Percentiles rank a stretch among this genome's conserved stretches.
phyloP scores from a whole-genome alignment of 148 eudicot species.

The Nepenthes gracilis region DNA sequence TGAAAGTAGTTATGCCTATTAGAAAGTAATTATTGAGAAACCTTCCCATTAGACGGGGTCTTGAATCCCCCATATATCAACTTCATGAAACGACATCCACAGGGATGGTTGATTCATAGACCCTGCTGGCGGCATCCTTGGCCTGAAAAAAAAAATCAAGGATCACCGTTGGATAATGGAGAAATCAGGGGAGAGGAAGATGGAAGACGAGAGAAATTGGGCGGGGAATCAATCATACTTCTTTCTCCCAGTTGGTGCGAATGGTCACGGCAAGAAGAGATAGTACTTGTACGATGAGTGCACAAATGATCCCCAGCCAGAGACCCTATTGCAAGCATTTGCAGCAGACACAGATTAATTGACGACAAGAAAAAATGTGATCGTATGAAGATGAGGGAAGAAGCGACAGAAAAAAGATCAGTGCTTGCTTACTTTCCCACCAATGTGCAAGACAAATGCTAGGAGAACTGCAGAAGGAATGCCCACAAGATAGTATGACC shows the following conservation, averaged over 20 bases:
- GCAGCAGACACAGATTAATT: neutral
- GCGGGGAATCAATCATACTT: constrained; percentile 20
- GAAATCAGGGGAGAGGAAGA: no score
- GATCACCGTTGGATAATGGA: neutral
- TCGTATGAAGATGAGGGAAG: neutral
- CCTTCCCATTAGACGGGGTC: no score
- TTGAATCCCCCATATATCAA: no score
- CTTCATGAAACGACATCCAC: constrained; percentile 5
- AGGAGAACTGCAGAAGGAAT: constrained; percentile 59
- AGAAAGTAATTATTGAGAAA: no score
- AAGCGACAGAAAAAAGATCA: neutral
- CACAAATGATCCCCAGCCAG: constrained; percentile 74
- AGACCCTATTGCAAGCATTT: constrained; percentile 33
- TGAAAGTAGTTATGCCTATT: no score
- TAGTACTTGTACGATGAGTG: constrained; percentile 46
- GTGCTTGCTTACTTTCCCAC: constrained; percentile 43
- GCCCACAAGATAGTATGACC: constrained; percentile 80
- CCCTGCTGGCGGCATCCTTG: neutral
- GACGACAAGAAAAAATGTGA: neutral
- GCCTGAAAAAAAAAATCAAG: neutral
- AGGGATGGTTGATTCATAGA: constrained; percentile 3
- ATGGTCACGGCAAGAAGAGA: constrained; percentile 42
- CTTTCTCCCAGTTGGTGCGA: constrained; percentile 52
- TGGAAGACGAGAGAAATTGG: neutral
- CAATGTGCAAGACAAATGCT: constrained; percentile 58